Percentiles rank a stretch among this genome's conserved stretches.
Conservation (phyloP, 208 protist genomes). For the Crithidia mellificae region DNA sequence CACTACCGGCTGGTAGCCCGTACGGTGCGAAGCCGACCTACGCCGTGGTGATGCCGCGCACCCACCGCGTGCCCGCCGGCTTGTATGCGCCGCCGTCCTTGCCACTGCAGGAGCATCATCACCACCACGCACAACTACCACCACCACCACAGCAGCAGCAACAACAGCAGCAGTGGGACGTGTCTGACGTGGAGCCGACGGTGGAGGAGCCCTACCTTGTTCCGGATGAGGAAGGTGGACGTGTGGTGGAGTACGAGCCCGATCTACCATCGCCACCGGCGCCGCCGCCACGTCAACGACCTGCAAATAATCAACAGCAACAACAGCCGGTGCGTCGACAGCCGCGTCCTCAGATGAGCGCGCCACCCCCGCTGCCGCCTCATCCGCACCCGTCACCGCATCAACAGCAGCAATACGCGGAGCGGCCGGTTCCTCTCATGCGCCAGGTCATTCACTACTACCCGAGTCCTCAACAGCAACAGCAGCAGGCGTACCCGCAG, state of each 20-base stretch:
- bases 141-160: not conserved
- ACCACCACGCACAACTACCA: conserved; percentile 12
- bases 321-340: not conserved
- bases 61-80: conserved; percentile 3
- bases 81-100: conserved; percentile 12
- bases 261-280: not conserved
- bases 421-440: conserved; percentile 3
- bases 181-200: conserved; percentile 2
- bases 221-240: conserved; percentile 4
- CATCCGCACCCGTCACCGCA: not conserved
- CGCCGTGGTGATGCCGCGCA: conserved; percentile 20
- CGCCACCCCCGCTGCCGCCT: not conserved
- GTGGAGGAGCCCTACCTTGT: conserved; percentile 13
- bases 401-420: conserved; percentile 3
- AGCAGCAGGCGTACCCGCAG: too few species aligned
- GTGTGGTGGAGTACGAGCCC: conserved; percentile 18
- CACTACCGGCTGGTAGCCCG: conserved; percentile 27
- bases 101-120: not conserved
- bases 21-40: conserved; percentile 28
- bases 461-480: not conserved
- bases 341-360: not conserved
- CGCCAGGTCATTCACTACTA: conserved; percentile 14
- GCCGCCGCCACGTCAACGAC: not conserved
- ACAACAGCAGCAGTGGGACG: not conserved
- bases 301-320: not conserved